Percentiles rank a stretch among this genome's conserved stretches.
Evolutionary conservation across 345 rosid genomes (phyloP).

Genomic region (Gossypium australe): DNA sequence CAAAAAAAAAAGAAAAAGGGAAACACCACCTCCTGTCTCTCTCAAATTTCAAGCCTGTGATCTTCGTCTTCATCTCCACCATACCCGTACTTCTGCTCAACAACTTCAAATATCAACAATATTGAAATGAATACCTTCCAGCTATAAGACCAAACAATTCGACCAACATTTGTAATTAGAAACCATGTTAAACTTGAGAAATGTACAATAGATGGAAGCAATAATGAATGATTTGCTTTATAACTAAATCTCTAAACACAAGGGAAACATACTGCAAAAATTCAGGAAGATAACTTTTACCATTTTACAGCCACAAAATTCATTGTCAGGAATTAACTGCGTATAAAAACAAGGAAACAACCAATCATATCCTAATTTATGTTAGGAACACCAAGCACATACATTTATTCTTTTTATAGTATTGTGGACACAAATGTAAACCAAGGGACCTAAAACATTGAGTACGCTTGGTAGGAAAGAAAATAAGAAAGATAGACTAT

Average conservation of each 20-base stretch:
- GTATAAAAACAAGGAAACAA: not conserved
- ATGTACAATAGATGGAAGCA: not conserved
- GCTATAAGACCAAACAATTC: not conserved
- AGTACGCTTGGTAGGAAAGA: no score
- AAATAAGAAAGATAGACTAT: no score
- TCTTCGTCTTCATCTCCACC: not conserved
- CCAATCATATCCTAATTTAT: not conserved
- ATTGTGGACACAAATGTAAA: no score
- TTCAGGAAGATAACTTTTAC: not conserved
- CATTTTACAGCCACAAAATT: not conserved
- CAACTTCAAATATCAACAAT: not conserved
- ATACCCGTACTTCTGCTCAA: not conserved
- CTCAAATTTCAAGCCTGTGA: not conserved
- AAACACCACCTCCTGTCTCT: not conserved
- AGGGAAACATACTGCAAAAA: not conserved
- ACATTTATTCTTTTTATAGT: not conserved
- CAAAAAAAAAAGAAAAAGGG: not conserved
- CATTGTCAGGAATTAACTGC: not conserved
- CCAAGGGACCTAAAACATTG: not conserved
- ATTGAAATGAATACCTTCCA: not conserved
- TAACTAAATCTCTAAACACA: not conserved
- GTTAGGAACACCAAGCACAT: not conserved
- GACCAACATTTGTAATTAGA: not conserved
- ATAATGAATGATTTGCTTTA: not conserved
- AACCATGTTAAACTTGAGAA: not conserved